These are phyloP conservation scores for Trichomonas vaginalis DNA, from an alignment of 208 protist genomes.

Conservation along the genomic window DNA sequence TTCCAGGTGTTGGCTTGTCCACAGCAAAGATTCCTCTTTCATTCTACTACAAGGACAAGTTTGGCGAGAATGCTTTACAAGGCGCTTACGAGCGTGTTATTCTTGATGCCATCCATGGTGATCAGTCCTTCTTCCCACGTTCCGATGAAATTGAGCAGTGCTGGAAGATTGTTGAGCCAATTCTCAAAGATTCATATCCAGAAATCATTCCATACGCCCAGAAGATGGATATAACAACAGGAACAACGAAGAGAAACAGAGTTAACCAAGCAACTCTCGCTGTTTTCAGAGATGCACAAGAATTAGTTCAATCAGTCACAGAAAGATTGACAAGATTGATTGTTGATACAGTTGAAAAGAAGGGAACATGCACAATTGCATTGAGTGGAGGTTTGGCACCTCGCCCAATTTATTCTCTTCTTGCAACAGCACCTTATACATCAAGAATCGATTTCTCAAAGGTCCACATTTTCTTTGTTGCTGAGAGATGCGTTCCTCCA, in stretches of 20 bases:
- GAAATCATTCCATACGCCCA: neutral
- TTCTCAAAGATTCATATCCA: neutral
- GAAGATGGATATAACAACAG: neutral
- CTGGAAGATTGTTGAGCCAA: neutral
- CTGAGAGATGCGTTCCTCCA: neutral
- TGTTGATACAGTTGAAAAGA: neutral
- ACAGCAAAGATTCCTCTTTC: slow-evolving; percentile 42
- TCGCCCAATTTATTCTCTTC: neutral
- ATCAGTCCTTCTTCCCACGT: slow-evolving; percentile 7
- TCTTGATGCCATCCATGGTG: neutral
- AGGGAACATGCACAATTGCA: neutral
- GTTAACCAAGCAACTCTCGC: neutral
- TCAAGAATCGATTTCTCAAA: neutral
- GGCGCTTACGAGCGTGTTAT: slow-evolving; percentile 5
- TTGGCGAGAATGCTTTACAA: neutral
- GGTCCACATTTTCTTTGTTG: neutral
- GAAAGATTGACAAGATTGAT: neutral
- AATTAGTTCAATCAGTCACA: neutral
- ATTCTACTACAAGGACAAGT: slow-evolving; percentile 45
- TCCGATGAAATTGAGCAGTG: neutral
- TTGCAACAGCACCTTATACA: neutral
- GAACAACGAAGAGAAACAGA: neutral
- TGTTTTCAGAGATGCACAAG: neutral
- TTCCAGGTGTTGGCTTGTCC: slow-evolving; percentile 30
- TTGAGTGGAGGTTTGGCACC: neutral